These are phyloP conservation scores for Hypoxylon intermedium DNA, from an alignment of 495 filamentous ascomycete species.

Conservation along the genomic window DNA sequence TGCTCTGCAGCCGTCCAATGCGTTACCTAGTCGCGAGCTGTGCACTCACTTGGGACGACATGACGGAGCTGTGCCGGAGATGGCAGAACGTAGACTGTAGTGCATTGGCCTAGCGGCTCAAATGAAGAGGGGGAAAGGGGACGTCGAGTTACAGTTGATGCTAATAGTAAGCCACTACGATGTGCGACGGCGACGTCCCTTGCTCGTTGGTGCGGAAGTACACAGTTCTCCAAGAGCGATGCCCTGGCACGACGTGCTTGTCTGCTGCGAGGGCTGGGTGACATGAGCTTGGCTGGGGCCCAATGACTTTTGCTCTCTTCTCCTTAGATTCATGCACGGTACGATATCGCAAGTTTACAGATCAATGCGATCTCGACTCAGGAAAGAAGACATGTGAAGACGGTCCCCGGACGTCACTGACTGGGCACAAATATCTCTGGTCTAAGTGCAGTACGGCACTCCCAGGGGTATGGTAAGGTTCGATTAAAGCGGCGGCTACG, in stretches of 20 bases:
- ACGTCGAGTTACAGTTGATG: constrained; percentile 12
- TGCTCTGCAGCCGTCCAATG: constrained; percentile 26
- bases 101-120: not conserved
- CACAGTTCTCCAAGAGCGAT: not conserved
- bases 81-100: not conserved
- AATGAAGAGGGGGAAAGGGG: not conserved
- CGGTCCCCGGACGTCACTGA: too few species aligned
- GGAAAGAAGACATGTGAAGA: too few species aligned
- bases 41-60: constrained; percentile 1
- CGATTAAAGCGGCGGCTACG: constrained; percentile 16
- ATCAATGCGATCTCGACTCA: too few species aligned
- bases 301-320: too few species aligned
- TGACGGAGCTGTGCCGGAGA: not conserved
- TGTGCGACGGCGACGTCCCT: not conserved
- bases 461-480: not conserved
- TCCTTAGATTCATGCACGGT: too few species aligned
- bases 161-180: constrained; percentile 32
- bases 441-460: not conserved
- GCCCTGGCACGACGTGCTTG: not conserved
- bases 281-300: too few species aligned
- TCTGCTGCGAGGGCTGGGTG: too few species aligned
- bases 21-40: constrained; percentile 13
- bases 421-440: too few species aligned
- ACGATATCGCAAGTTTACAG: too few species aligned
- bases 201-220: constrained; percentile 4